Evolutionary conservation across 2,329 filamentous ascomycete genomes (phyloP).

Genomic region (Leptosphaerulina australis): DNA sequence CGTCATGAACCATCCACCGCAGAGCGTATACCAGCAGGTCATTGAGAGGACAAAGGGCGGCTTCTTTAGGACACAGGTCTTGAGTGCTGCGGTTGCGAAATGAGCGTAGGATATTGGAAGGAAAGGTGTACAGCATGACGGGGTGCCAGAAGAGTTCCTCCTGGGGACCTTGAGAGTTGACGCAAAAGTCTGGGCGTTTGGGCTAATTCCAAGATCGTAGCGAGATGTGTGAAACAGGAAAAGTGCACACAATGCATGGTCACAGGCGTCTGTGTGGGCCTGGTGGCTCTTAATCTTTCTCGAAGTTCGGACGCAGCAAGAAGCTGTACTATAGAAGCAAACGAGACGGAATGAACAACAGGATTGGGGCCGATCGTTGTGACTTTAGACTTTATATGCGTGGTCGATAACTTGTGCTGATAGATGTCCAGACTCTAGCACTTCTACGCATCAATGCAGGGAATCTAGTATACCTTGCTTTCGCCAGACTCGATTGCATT

Average conservation of each 20-base stretch:
- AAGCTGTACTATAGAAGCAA: slow-evolving; percentile 10
- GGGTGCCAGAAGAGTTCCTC: not conserved
- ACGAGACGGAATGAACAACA: slow-evolving; percentile 8
- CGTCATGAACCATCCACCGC: slow-evolving; percentile 98
- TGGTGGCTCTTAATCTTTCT: slow-evolving; percentile 3
- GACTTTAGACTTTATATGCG: no score
- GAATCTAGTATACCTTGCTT: no score
- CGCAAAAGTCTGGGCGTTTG: slow-evolving; percentile 9
- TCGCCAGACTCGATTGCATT: no score
- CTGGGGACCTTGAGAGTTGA: not conserved
- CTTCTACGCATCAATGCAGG: no score
- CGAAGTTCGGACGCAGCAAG: not conserved
- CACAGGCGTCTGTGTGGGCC: slow-evolving; percentile 9
- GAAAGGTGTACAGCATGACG: no score
- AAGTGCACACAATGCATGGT: slow-evolving; percentile 9
- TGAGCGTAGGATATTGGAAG: slow-evolving; percentile 31
- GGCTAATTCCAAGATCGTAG: slow-evolving; percentile 2
- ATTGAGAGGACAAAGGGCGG: slow-evolving; percentile 99
- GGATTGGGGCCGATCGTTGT: no score
- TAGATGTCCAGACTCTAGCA: no score
- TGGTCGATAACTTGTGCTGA: no score
- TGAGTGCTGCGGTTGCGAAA: slow-evolving; percentile 65
- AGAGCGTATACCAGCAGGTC: slow-evolving; percentile 98
- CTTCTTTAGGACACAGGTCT: slow-evolving; percentile 97
- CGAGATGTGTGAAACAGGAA: not conserved